Conservation (phyloP, 2,329 filamentous ascomycete species). For the Aspergillaceae sp. region DNA sequence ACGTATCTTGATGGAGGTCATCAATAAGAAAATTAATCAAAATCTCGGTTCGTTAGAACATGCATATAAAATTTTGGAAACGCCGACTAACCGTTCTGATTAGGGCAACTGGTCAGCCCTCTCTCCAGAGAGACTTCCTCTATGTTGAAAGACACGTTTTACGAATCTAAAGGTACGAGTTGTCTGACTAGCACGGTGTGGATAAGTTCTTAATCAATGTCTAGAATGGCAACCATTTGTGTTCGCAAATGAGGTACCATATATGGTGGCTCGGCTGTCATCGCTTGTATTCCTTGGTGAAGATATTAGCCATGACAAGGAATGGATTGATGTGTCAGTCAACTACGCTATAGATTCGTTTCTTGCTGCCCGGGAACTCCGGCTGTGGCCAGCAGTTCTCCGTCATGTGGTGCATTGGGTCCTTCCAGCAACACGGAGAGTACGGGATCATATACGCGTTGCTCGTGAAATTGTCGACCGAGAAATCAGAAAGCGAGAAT, state of each 20-base stretch:
- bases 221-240: conserved; percentile 48
- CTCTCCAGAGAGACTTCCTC: conserved; percentile 19
- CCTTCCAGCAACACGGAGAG: conserved; percentile 32
- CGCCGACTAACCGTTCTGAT: too few species aligned
- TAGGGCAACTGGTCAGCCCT: conserved; percentile 13
- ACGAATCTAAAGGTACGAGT: conserved; percentile 16
- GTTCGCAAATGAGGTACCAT: conserved; percentile 46
- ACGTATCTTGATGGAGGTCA: conserved; percentile 13
- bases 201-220: conserved; percentile 3
- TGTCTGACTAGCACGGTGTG: background rate
- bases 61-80: too few species aligned
- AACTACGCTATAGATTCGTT: conserved; percentile 16
- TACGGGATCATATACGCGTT: conserved; percentile 32
- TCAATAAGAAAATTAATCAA: conserved; percentile 24
- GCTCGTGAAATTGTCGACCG: conserved; percentile 27
- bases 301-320: conserved; percentile 43
- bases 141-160: conserved; percentile 16
- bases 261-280: conserved; percentile 46
- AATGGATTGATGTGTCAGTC: conserved; percentile 42
- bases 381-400: conserved; percentile 33
- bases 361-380: conserved; percentile 30
- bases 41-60: conserved; percentile 13
- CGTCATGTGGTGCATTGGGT: conserved; percentile 40
- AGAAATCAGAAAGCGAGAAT: conserved; percentile 16
- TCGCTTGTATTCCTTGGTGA: conserved; percentile 48